Conservation (phyloP, 306 rosid species). For the Inga oerstediana region DNA sequence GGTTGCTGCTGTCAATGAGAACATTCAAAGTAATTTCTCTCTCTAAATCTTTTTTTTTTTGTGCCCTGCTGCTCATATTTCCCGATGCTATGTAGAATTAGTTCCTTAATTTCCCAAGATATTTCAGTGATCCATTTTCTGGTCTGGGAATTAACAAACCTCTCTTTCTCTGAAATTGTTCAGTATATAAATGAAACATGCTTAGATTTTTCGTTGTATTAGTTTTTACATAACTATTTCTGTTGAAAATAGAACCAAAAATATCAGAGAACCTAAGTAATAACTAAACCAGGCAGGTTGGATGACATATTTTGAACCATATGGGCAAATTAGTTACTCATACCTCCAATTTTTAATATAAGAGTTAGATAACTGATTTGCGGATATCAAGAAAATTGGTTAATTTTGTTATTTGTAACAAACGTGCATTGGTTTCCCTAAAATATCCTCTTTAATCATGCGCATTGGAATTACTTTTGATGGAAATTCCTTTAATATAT, state of each 20-base stretch:
- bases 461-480: too few relatives aligned
- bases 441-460: too few relatives aligned
- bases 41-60: not conserved
- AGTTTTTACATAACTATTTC: not conserved
- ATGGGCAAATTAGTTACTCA: not conserved
- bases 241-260: not conserved
- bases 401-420: too few relatives aligned
- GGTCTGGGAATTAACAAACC: not conserved
- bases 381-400: too few relatives aligned
- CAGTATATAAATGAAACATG: not conserved
- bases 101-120: slow-evolving; percentile 30
- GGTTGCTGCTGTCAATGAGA: slow-evolving; percentile 73
- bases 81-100: slow-evolving; percentile 39
- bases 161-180: not conserved
- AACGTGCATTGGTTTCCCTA: too few relatives aligned
- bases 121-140: slow-evolving; percentile 15
- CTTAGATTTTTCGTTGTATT: not conserved
- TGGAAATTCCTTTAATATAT: too few relatives aligned
- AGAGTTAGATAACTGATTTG: too few relatives aligned
- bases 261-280: not conserved
- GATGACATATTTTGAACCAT: not conserved
- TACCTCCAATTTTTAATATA: too few relatives aligned
- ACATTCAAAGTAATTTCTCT: slow-evolving; percentile 61
- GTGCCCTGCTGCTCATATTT: not conserved
- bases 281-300: not conserved